These are phyloP conservation scores for Komagataella populi DNA, from an alignment of 805 yeast species.

Conservation along the genomic window DNA sequence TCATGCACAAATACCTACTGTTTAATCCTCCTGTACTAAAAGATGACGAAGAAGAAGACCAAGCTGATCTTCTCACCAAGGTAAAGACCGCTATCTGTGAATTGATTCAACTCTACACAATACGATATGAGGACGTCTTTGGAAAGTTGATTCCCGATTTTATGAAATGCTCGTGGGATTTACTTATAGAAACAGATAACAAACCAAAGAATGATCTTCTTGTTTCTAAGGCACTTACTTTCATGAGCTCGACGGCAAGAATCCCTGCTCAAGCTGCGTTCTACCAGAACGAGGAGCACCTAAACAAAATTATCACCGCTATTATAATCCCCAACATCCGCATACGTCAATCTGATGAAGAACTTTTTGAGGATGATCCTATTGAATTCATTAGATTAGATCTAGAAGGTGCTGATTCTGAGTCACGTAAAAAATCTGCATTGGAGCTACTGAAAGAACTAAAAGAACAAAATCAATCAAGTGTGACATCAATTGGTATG, in stretches of 20 bases:
- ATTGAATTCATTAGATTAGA: slow-evolving; percentile 86
- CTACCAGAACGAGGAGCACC: slow-evolving; percentile 43
- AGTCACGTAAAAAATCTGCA: slow-evolving; percentile 85
- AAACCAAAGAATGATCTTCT: slow-evolving; percentile 76
- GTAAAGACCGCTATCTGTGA: slow-evolving; percentile 79
- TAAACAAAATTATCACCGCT: slow-evolving; percentile 68
- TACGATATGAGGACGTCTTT: slow-evolving; percentile 86
- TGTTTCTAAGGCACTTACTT: slow-evolving; percentile 68
- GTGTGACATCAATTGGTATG: slow-evolving; percentile 66
- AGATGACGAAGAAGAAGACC: slow-evolving; percentile 51
- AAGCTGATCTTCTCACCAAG: slow-evolving; percentile 52
- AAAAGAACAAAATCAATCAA: slow-evolving; percentile 61
- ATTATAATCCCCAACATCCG: slow-evolving; percentile 82
- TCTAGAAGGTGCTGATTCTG: slow-evolving; percentile 89
- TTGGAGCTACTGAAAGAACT: slow-evolving; percentile 83
- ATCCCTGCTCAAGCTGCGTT: slow-evolving; percentile 53
- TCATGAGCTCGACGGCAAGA: slow-evolving; percentile 70
- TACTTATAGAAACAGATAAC: slow-evolving; percentile 50
- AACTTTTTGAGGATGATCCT: slow-evolving; percentile 93
- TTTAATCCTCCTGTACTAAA: slow-evolving; percentile 42
- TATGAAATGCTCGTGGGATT: slow-evolving; percentile 71
- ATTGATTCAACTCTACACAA: slow-evolving; percentile 70
- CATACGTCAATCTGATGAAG: slow-evolving; percentile 80
- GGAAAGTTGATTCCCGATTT: slow-evolving; percentile 65
- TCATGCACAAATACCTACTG: slow-evolving; percentile 68